These are phyloP conservation scores for Suhomyces coccinellae DNA, from an alignment of 1,139 yeast species.

Conservation along the genomic window DNA sequence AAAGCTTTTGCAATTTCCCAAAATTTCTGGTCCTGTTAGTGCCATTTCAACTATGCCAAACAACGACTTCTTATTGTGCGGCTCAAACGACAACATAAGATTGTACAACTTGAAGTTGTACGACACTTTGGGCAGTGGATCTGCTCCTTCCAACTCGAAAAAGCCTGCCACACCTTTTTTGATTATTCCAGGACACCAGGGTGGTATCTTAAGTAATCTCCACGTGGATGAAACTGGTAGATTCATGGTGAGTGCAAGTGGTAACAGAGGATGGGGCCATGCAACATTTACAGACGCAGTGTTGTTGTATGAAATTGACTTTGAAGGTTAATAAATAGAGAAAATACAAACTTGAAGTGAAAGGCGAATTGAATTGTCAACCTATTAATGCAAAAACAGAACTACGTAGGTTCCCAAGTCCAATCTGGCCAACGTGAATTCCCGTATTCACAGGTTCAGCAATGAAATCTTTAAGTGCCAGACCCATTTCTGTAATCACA, in stretches of 20 bases:
- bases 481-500: constrained; percentile 15
- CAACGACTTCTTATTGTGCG: constrained; percentile 75
- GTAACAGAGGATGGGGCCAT: constrained; percentile 92
- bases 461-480: constrained; percentile 17
- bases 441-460: constrained; percentile 22
- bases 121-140: constrained; percentile 22
- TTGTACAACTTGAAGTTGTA: constrained; percentile 71
- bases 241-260: constrained; percentile 88
- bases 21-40: constrained; percentile 89
- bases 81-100: constrained; percentile 86
- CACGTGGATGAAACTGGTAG: constrained; percentile 84
- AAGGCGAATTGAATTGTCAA: not conserved
- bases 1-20: constrained; percentile 71
- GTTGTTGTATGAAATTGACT: constrained; percentile 72
- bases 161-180: constrained; percentile 55
- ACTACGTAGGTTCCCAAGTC: constrained; percentile 34
- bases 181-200: constrained; percentile 65
- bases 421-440: constrained; percentile 29
- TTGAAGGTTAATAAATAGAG: constrained; percentile 19
- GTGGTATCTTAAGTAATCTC: constrained; percentile 57
- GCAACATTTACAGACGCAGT: constrained; percentile 77
- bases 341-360: not conserved
- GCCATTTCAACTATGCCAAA: constrained; percentile 82
- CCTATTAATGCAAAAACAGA: constrained; percentile 16
- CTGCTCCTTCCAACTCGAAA: constrained; percentile 22